A percentile compares a stretch with the other conserved stretches of the same genome.
Conservation (phyloP, 2,329 filamentous ascomycete genomes). For the Trichoderma oligosporum region DNA sequence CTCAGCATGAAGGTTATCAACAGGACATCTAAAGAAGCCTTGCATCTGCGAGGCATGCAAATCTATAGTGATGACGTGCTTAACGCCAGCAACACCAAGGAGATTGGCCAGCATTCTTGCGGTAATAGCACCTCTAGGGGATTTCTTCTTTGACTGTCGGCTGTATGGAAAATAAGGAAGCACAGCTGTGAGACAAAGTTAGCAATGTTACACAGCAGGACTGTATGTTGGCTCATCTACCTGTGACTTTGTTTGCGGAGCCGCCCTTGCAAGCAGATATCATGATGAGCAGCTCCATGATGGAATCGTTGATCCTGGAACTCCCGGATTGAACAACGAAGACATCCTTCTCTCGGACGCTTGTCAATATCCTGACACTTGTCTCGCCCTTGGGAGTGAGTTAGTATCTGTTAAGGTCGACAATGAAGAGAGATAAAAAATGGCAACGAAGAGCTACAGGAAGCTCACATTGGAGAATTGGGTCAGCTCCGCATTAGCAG, state of each 20-base stretch:
- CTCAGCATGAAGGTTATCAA: constrained; percentile 95
- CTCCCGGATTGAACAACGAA: constrained; percentile 98
- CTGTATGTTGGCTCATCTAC: constrained; percentile 48
- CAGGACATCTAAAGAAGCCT: constrained; percentile 95
- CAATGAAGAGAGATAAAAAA: constrained; percentile 6
- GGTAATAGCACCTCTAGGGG: constrained; percentile 91
- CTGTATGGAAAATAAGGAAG: constrained; percentile 98
- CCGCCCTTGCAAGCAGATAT: constrained; percentile 98
- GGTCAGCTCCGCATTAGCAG: constrained; percentile 61
- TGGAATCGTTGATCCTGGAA: constrained; percentile 92
- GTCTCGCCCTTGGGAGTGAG: constrained; percentile 57
- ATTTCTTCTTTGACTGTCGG: constrained; percentile 98
- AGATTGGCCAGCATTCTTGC: constrained; percentile 96
- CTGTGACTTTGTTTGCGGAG: constrained; percentile 93
- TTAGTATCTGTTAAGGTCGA: constrained; percentile 23
- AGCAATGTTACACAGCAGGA: constrained; percentile 3
- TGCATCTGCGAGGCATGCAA: constrained; percentile 98
- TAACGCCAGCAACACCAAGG: constrained; percentile 86
- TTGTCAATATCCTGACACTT: constrained; percentile 64
- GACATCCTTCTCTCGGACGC: constrained; percentile 95
- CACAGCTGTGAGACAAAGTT: constrained; percentile 55
- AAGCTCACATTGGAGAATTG: constrained; percentile 66
- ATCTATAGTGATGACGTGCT: constrained; percentile 96
- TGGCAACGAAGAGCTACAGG: constrained; percentile 25
- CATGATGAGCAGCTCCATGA: constrained; percentile 99